Evolutionary conservation across 1,284 basidiomycete species (phyloP).

Genomic region (Ceratobasidium sp.): DNA sequence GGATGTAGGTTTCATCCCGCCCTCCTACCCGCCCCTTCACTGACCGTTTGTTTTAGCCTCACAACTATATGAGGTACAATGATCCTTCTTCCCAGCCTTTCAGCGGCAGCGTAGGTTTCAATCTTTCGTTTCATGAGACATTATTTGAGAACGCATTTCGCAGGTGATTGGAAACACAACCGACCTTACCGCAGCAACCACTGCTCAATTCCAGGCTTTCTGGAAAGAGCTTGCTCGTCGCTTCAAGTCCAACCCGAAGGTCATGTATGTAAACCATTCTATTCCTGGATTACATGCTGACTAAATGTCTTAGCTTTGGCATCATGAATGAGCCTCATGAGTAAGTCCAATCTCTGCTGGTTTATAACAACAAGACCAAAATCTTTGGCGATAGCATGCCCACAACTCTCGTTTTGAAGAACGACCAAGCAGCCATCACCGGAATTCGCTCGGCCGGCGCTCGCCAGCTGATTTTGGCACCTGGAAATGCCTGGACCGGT

Average conservation of each 20-base stretch:
- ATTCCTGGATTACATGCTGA: not conserved
- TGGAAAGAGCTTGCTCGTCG: conserved; percentile 52
- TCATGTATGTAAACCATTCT: conserved; percentile 12
- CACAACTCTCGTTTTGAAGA: conserved; percentile 60
- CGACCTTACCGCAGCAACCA: conserved; percentile 63
- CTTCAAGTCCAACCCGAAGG: conserved; percentile 50
- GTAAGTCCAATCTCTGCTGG: not conserved
- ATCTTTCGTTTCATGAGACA: not conserved
- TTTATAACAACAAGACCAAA: not conserved
- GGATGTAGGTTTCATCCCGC: conserved; percentile 52
- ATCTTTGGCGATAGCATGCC: conserved; percentile 52
- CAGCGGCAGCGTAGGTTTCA: conserved; percentile 60
- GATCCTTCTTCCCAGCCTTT: conserved; percentile 63
- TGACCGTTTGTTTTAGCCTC: conserved; percentile 53
- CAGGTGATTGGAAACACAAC: conserved; percentile 63
- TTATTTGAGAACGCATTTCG: not conserved
- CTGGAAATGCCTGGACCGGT: conserved; percentile 64
- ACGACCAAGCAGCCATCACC: conserved; percentile 63
- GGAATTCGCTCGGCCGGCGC: conserved; percentile 62
- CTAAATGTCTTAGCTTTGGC: conserved; percentile 50
- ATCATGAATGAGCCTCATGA: conserved; percentile 62
- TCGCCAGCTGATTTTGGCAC: conserved; percentile 62
- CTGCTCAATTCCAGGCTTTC: conserved; percentile 53
- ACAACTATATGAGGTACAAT: conserved; percentile 65
- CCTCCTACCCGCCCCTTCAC: not conserved